Base-by-base conservation (phyloP, 2,329 filamentous ascomycete species). In the Nothophaeocryptopus gaeumannii region DNA sequence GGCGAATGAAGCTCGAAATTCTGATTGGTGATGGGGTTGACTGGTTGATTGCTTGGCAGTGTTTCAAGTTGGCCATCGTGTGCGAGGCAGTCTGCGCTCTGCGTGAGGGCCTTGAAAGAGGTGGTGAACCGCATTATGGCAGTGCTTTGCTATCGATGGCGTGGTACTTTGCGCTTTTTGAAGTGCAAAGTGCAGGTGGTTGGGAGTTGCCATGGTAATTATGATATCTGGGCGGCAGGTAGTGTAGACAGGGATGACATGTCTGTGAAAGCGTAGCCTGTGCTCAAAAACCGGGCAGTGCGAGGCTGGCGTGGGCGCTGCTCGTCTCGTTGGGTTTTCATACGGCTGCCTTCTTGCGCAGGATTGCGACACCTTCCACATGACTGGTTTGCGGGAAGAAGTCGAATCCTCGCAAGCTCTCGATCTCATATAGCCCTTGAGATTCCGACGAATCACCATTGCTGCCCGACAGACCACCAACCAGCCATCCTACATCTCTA, bases 361-460 rank as follows among this genome's bases (percentile, higher is more conserved):
- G 65, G 43, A 84, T 76, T 40, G 81, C 82, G 47, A 85, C 78
- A 11, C 81, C 80, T 64, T 85, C 82, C 1, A 85, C 82, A 75
- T 85, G 82, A 7, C 81, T 78, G 29, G 82, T 85, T 70, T 97
- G 92, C 10, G 93, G 93, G 72, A 99, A 99, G 71, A 99, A 97
- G 68, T 99, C 93, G 65, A 97, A 97, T 0, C 92, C 93, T 40
- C 86, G 79, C 39, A 99, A 71, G 65, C 88, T 95, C 77, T 97
- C 92, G 67, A 99, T 88, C 69, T 85, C 82, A 71, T 96, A 99
- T 49, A 66, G 62, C 8, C 67, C 70, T 41, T 72, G 69, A 11
- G 54, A 40, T 4, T 45, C 45, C 51, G 12, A 47, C 54, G 29
- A 47, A 52, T 16, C 68, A 57, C 60, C 74, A 63, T 14, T 55